Base-by-base conservation (phyloP, 202 grass and related monocot genomes). In the Dendrocalamus latiflorus region DNA sequence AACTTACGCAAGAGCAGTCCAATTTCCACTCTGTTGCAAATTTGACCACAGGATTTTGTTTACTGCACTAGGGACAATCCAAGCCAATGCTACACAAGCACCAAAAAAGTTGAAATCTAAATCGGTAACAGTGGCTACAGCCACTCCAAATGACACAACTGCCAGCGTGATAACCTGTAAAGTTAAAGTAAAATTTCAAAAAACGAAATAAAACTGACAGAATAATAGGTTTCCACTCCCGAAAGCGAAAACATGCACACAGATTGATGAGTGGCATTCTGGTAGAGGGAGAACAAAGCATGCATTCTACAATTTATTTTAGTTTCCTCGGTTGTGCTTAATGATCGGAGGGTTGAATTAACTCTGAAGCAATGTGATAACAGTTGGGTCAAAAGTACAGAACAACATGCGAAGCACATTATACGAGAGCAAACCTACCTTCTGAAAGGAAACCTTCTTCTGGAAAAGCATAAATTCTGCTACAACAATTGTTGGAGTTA, bases 11-110 rank as follows among this genome's bases (percentile, higher is more conserved):
- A 97, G 94, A 3, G 94, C 94, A 4, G 94, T 97, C 94, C 92
- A 97, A 53, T 97, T 94, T 68, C 82, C 88, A 38, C 74, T 89
- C 78, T 97, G 94, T 65, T 97, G 94, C 86, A 97, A 64, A 85
- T 87, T 97, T 73, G 94, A 97, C 94, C 94, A 97, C 36, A 97
- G 81, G 71, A 97, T 97, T 86, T 97, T 97, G 74, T 97, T 97
- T 85, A 97, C 84, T 0, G 92, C 92, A 61, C 94, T 94, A 81
- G 94, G 94, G 37, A 97, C 81, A 84, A 97, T 90, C 94, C 94
- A 97, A 33, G 88, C 92, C 70, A 97, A 61, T 84, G 92, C 92
- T 37, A 93, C 90, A 87, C 92, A 91, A 67, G 94, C 94, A 61
- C 94, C 94, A 30, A 97, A 97, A 65, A 97, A 88, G 59, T 97